These are phyloP conservation scores for Malus hybrid DNA, from an alignment of 331 rosid genomes.

Conservation along the genomic window DNA sequence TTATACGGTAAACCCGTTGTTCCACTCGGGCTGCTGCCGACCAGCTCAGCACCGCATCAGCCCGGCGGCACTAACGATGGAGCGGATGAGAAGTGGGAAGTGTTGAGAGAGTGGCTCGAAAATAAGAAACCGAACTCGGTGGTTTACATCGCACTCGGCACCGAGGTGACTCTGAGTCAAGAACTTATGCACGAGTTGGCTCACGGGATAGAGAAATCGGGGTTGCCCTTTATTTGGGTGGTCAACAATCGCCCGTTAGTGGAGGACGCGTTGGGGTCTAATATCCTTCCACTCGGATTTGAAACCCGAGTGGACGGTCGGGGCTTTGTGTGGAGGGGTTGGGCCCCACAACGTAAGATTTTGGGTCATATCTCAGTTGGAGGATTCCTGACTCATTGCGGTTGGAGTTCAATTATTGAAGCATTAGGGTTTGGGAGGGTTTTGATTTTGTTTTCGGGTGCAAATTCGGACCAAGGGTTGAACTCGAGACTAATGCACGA, in stretches of 20 bases:
- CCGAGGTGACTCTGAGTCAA: conserved; percentile 17
- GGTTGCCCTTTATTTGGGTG: conserved; percentile 20
- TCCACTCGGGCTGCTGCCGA: conserved; percentile 12
- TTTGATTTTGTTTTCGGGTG: not conserved
- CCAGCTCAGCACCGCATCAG: not conserved
- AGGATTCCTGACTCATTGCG: conserved; percentile 17
- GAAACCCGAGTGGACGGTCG: not conserved
- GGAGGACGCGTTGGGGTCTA: not conserved
- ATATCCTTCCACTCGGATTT: conserved; percentile 5
- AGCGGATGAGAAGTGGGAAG: not conserved
- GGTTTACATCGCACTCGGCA: conserved; percentile 13
- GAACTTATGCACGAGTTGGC: conserved; percentile 21
- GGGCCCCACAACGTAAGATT: conserved; percentile 20
- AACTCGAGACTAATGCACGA: not conserved
- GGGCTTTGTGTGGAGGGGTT: conserved; percentile 18
- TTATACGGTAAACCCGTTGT: conserved; percentile 20
- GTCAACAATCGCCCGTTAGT: not conserved
- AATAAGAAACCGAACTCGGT: conserved; percentile 10
- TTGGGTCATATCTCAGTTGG: conserved; percentile 1
- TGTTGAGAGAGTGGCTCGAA: conserved; percentile 13
- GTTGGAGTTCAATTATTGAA: conserved; percentile 28
- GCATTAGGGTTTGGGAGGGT: conserved; percentile 12
- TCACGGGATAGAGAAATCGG: conserved; percentile 19
- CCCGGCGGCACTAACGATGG: not conserved
- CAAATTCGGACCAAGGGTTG: conserved; percentile 9